Conservation (phyloP, 2,329 filamentous ascomycete species). For the Sphaerulina musiva region DNA sequence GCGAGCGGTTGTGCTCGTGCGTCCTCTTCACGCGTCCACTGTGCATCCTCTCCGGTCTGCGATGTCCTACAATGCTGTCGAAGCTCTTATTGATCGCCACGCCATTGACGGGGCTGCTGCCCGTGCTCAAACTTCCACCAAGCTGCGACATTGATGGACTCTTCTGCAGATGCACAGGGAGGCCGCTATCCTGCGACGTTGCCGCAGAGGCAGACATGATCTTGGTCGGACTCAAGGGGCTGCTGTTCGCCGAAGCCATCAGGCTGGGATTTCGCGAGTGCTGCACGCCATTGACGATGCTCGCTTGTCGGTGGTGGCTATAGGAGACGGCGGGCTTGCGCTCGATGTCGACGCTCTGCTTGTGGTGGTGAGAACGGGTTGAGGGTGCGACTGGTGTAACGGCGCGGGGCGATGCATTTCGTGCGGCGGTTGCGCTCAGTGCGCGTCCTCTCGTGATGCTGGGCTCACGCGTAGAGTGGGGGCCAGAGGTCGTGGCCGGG, state of each 20-base stretch:
- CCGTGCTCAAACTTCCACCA: constrained; percentile 18
- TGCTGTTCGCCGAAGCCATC: constrained; percentile 66
- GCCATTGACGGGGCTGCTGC: constrained; percentile 16
- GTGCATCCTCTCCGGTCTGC: constrained; percentile 41
- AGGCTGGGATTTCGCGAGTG: constrained; percentile 85
- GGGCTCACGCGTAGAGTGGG: constrained; percentile 35
- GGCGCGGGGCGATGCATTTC: constrained; percentile 40
- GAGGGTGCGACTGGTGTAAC: constrained; percentile 38
- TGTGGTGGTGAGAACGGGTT: constrained; percentile 30
- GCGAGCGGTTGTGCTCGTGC: constrained; percentile 70
- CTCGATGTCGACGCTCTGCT: constrained; percentile 37
- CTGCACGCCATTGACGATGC: constrained; percentile 92
- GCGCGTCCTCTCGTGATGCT: constrained; percentile 43
- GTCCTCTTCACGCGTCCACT: constrained; percentile 59
- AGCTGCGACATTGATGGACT: constrained; percentile 31
- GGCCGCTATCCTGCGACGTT: constrained; percentile 19
- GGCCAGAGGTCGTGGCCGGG: background rate
- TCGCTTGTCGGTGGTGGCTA: constrained; percentile 91
- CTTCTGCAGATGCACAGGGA: constrained; percentile 25
- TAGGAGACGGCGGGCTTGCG: constrained; percentile 54
- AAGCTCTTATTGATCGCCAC: constrained; percentile 26
- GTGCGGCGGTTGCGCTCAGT: constrained; percentile 38
- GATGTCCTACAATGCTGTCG: constrained; percentile 19
- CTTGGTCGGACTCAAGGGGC: constrained; percentile 80
- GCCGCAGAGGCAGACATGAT: constrained; percentile 50